These are phyloP conservation scores for Serendipita sp. DNA, from an alignment of 768 basidiomycete species.

Conservation along the genomic window DNA sequence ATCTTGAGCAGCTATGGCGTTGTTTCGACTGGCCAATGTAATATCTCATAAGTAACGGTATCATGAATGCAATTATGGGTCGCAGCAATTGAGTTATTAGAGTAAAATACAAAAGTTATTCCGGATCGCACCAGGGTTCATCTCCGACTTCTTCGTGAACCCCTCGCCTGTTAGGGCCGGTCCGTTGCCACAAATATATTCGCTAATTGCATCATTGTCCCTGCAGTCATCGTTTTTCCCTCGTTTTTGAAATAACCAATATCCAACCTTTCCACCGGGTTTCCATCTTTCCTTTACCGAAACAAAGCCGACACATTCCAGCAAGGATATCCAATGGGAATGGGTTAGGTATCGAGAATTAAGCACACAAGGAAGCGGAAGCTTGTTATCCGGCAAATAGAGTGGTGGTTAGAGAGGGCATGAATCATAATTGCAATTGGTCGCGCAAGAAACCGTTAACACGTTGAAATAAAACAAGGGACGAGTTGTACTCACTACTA, in stretches of 20 bases:
- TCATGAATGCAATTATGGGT: too few relatives aligned
- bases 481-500: constrained; percentile 36
- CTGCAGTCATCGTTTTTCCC: too few relatives aligned
- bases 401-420: constrained; percentile 5
- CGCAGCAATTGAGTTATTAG: constrained; percentile 4
- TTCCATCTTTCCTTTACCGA: constrained; percentile 46
- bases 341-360: constrained; percentile 75
- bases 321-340: constrained; percentile 38
- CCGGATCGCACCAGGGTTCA: constrained; percentile 44
- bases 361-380: constrained; percentile 67
- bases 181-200: constrained; percentile 6
- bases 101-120: constrained; percentile 65
- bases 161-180: neutral
- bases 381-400: constrained; percentile 24
- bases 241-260: constrained; percentile 60
- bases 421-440: constrained; percentile 15
- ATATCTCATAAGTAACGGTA: too few relatives aligned
- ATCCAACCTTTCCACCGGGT: constrained; percentile 66
- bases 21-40: too few relatives aligned
- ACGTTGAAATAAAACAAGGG: constrained; percentile 4
- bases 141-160: constrained; percentile 33
- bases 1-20: too few relatives aligned
- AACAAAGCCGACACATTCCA: constrained; percentile 43
- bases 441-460: constrained; percentile 14
- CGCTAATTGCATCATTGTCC: too few relatives aligned